These are phyloP conservation scores for Domatiomyces catenatus DNA, from an alignment of 2,329 filamentous ascomycete genomes.

Conservation along the genomic window DNA sequence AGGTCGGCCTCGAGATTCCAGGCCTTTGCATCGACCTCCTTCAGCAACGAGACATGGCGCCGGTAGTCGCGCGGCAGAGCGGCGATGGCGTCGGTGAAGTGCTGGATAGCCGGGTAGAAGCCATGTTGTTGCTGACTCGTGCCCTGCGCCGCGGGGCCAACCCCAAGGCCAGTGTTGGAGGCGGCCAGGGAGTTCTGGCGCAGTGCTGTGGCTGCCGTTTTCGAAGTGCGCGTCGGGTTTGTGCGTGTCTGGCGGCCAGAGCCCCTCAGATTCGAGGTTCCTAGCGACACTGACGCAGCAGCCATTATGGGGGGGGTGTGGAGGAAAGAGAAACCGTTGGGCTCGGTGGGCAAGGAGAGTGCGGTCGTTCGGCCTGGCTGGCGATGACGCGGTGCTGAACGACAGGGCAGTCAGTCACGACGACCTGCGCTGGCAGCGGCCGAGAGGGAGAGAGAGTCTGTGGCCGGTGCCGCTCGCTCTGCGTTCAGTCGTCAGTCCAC, in stretches of 20 bases:
- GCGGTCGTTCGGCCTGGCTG: neutral
- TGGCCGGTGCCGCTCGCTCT: neutral
- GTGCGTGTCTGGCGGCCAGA: conserved; percentile 31
- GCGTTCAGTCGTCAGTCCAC: neutral
- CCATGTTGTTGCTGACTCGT: conserved; percentile 25
- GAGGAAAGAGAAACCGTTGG: conserved; percentile 1
- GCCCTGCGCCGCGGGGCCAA: conserved; percentile 3
- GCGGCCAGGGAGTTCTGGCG: conserved; percentile 18
- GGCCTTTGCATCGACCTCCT: conserved; percentile 95
- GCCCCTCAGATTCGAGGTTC: conserved; percentile 16
- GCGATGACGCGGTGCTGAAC: neutral
- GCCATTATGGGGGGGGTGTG: conserved; percentile 10
- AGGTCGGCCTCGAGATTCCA: conserved; percentile 75
- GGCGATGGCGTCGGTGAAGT: conserved; percentile 81
- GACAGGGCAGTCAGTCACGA: neutral
- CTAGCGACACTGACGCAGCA: conserved; percentile 13
- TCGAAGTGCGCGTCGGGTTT: conserved; percentile 34
- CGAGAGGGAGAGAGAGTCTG: neutral
- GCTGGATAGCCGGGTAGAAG: conserved; percentile 52
- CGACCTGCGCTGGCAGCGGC: neutral
- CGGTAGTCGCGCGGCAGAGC: conserved; percentile 90
- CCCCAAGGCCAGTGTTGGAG: conserved; percentile 17
- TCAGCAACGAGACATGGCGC: conserved; percentile 85
- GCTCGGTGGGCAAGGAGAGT: neutral
- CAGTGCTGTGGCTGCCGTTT: conserved; percentile 28